Base-by-base conservation (phyloP, 805 yeast genomes). In the Maudiozyma pseudohumilis region DNA sequence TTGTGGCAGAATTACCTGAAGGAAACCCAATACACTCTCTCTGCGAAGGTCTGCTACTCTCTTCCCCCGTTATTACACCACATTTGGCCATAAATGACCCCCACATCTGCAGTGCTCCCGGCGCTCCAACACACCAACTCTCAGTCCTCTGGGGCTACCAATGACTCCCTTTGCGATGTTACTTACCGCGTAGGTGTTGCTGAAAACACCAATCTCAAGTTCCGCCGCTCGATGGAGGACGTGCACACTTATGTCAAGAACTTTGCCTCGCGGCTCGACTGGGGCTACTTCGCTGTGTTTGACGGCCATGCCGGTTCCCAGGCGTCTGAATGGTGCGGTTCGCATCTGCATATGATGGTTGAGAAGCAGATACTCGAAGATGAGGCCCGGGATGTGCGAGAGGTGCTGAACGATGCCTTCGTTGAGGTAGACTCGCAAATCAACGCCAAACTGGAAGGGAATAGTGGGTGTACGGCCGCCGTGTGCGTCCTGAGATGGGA, bases 221-320 rank as follows among this genome's bases (percentile, higher is more conserved):
- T 77, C 56, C 69, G 98, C 40, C 75, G 81, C 36, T 75, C 87
- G 21, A 89, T 89, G 98, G 98, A 89, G 56, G 98, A 89, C 58
- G 92, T 89, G 6, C 97, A 89, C 58, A 83, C 94, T 0, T 85
- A 82, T 50, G 86, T 87, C 28, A 87, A 92, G 47, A 87, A 88
- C 64, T 88, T 83, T 65, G 92, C 88, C n/a, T 94, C 85, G 48
- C 60, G 86, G 40, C 65, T 81, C 22, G 96, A 87, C 56, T 82
- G 95, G 81, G 97, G 96, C 2, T 89, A 84, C 56, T 87, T 89
- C 70, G 97, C 94, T 13, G 72, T 89, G 1, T 89, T 87, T 61
- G 98, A 89, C 60, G 98, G 98, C 9, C 98, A 89, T 62, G 97
- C 97, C 2, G 98, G 98, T 17, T 77, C 77, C 39, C 85, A 77